These are phyloP conservation scores for Aechmea fasciata DNA, from an alignment of 176 grass and related monocot genomes.

Conservation along the genomic window DNA sequence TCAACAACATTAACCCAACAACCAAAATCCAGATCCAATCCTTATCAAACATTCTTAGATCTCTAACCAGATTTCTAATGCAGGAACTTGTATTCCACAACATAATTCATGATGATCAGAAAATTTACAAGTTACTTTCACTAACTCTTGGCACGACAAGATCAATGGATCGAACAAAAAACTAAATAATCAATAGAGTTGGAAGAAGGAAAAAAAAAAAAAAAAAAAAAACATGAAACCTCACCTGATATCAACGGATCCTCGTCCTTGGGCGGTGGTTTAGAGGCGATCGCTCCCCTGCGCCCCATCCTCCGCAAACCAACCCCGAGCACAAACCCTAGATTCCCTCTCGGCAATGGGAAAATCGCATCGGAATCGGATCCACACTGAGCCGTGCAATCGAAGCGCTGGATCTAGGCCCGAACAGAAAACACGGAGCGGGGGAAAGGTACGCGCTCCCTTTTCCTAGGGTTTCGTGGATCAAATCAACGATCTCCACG, in stretches of 20 bases:
- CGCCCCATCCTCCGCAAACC: conserved; percentile 28
- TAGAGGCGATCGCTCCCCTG: conserved; percentile 7
- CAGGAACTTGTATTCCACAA: neutral
- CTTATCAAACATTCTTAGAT: neutral
- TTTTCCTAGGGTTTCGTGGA: neutral
- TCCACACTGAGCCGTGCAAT: neutral
- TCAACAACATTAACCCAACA: neutral
- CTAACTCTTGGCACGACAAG: no score
- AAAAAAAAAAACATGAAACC: conserved; percentile 4
- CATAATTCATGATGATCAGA: neutral
- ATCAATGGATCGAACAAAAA: neutral
- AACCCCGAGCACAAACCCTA: neutral
- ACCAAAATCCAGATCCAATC: conserved; percentile 1
- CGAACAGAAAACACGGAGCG: neutral
- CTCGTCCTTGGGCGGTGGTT: conserved; percentile 15
- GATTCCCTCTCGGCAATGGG: conserved; percentile 2
- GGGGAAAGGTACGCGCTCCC: neutral
- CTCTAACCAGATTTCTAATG: neutral
- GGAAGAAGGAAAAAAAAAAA: conserved; percentile 15
- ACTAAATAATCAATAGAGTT: neutral
- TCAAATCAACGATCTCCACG: neutral
- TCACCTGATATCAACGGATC: conserved; percentile 46
- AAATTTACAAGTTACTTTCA: no score
- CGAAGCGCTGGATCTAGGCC: conserved; percentile 15
- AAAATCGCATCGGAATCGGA: neutral